Conservation (phyloP, 176 grass and related monocot genomes). For the Oryza punctata region DNA sequence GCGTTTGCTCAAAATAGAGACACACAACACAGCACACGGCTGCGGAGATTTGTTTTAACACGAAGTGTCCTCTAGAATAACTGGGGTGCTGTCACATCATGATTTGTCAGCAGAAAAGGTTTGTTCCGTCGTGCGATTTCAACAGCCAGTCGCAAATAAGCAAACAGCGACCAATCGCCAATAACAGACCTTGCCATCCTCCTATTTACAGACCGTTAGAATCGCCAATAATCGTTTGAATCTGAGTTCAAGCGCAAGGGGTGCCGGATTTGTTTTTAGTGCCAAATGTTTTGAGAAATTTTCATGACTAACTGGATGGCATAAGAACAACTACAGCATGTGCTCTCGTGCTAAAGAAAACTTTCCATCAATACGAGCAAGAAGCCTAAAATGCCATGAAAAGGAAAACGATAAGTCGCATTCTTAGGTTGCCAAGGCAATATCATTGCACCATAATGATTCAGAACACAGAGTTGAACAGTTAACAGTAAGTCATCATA, state of each 20-base stretch:
- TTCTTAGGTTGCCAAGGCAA: background rate
- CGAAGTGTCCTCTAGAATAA: background rate
- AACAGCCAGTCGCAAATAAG: background rate
- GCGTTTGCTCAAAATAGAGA: background rate
- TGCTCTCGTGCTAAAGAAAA: background rate
- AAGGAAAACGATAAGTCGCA: background rate
- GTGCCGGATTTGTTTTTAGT: background rate
- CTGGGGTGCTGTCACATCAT: background rate
- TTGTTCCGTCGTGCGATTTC: background rate
- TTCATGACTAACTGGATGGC: background rate
- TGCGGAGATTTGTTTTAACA: background rate
- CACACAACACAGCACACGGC: background rate
- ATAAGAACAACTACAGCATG: background rate
- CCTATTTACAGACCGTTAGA: background rate
- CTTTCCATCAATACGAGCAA: background rate
- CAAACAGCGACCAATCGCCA: too few relatives aligned
- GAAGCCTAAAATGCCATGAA: background rate
- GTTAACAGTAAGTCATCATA: background rate
- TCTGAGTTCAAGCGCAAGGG: background rate
- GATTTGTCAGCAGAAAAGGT: background rate
- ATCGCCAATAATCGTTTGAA: too few relatives aligned
- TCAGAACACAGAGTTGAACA: background rate
- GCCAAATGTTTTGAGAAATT: background rate
- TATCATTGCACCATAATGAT: background rate
- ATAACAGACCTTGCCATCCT: background rate